A percentile compares a stretch with the other conserved stretches of the same genome.
Evolutionary conservation across 2,329 filamentous ascomycete genomes (phyloP).

Genomic region (Samsoniella hepiali): DNA sequence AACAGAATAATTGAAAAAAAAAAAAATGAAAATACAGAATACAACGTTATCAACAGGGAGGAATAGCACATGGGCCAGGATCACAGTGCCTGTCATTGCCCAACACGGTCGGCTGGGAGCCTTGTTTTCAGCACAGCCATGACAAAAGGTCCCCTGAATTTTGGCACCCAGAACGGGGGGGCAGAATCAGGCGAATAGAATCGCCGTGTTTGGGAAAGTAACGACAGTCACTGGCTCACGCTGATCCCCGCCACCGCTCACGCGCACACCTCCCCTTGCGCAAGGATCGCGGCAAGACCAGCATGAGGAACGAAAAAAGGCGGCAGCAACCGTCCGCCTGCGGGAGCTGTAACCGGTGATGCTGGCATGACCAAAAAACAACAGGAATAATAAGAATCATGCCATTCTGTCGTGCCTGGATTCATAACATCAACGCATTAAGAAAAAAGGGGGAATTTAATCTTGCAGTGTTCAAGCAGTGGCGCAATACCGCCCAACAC

Average conservation of each 20-base stretch:
- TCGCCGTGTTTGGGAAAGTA: background rate
- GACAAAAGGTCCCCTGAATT: background rate
- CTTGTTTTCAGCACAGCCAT: background rate
- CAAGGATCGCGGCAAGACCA: background rate
- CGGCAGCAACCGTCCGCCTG: background rate
- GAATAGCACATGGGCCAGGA: no score
- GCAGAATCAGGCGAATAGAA: background rate
- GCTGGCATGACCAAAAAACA: background rate
- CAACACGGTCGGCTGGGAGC: no score
- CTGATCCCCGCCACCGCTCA: background rate
- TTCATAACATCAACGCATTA: no score
- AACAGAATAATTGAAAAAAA: no score
- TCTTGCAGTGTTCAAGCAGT: no score
- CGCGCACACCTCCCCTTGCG: background rate
- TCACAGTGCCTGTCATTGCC: no score
- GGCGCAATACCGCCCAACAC: no score
- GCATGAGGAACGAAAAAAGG: no score
- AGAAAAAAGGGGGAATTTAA: no score
- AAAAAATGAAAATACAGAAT: no score
- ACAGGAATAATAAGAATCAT: background rate
- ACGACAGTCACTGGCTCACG: background rate
- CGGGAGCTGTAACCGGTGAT: background rate
- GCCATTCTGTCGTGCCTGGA: background rate
- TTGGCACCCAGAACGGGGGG: background rate
- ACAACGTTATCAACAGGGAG: no score